Conservation (phyloP, 2,329 filamentous ascomycete genomes). For the Fusarium humuli region DNA sequence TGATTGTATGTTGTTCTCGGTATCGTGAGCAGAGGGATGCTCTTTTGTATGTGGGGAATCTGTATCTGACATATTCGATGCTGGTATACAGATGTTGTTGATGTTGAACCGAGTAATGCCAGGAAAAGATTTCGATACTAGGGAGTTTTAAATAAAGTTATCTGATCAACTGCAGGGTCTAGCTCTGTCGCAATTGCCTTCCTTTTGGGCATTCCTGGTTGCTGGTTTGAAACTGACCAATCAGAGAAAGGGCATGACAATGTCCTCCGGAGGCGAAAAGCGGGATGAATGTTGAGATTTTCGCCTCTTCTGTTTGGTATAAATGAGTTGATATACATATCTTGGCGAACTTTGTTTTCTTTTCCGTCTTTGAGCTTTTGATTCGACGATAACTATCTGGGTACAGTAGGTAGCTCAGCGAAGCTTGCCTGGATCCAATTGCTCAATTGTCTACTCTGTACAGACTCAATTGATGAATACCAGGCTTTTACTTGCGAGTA, state of each 20-base stretch:
- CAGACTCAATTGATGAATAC: background rate
- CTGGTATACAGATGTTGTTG: background rate
- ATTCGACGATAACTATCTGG: background rate
- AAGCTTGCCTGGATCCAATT: background rate
- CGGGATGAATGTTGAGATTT: background rate
- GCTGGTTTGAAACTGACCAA: slow-evolving; percentile 12
- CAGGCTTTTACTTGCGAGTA: background rate
- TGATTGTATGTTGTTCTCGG: slow-evolving; percentile 12
- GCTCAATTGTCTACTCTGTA: background rate
- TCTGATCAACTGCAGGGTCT: background rate
- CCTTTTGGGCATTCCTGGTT: background rate
- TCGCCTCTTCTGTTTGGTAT: background rate
- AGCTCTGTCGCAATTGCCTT: background rate
- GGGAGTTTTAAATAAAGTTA: background rate
- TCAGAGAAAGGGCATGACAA: slow-evolving; percentile 42
- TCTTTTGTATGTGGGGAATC: slow-evolving; percentile 1
- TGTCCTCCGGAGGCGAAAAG: slow-evolving; percentile 14
- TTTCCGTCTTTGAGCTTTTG: background rate
- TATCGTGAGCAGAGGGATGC: slow-evolving; percentile 6
- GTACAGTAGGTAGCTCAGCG: background rate
- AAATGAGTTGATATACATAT: background rate
- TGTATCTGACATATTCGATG: background rate
- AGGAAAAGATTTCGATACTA: background rate
- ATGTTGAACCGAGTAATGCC: no score
- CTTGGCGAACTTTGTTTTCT: background rate